Evolutionary conservation across 164 flowering plant species (phyloP), one percentile per base, ranked within the genome.

Genomic region (Annona squamosa): DNA sequence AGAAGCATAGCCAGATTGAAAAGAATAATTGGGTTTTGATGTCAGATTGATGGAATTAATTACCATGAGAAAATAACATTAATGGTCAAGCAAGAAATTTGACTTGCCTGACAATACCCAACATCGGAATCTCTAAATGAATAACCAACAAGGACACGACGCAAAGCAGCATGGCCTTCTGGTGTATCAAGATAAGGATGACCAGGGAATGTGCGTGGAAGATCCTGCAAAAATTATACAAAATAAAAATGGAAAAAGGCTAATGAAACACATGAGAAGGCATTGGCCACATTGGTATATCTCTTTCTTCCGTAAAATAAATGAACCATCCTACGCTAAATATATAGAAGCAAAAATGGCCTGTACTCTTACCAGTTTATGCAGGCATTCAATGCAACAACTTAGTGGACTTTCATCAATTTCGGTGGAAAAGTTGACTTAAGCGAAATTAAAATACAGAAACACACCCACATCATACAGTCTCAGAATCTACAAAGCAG

Each of bases 51-150:
- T 17, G 3, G 41, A n/a, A 19, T n/a, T 17, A 6, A 63, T 63
- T n/a, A 63, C 5, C 37, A 63, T 63, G 17, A 63, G 65, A 37
- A n/a, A 37, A 42, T 12, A 18, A 10, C 13, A 3, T 52, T 2
- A 0, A 16, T 52, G 9, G 13, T 52, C 10, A 6, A 52, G 13
- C 3, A 52, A 52, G 7, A 57, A 76, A 10, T 10, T 46, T 42
- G 65, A 57, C 80, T 52, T 61, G 89, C 97, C 95, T 91, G 99
- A 81, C 98, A 95, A 65, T 95, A 95, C 56, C 98, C 99, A 76
- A 95, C 99, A 82, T 90, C 88, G 69, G 92, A 93, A 81, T 95
- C 98, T 73, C 99, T 88, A 66, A 95, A 95, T 47, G 99, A 95
- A 77, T 91, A 95, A 6, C 85, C 93, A 69, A 93, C 97, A 86